These are phyloP conservation scores for Cercospora berteroae DNA, from an alignment of 2,329 filamentous ascomycete genomes.

Conservation along the genomic window DNA sequence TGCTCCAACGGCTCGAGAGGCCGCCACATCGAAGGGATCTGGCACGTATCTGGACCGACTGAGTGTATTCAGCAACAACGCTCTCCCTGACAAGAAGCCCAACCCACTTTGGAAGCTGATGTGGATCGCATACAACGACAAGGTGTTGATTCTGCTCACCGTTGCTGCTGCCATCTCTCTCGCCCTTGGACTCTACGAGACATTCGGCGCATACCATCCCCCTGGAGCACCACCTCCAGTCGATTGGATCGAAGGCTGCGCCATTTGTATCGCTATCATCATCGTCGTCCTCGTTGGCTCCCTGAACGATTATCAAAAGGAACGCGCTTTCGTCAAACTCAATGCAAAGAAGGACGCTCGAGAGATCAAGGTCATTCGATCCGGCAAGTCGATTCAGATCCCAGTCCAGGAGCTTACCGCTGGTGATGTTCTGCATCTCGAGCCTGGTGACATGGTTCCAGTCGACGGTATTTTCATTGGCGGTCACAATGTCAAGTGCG, in stretches of 20 bases:
- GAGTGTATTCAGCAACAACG: slow-evolving; percentile 67
- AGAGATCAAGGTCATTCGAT: slow-evolving; percentile 70
- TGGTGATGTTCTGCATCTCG: slow-evolving; percentile 70
- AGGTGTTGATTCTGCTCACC: slow-evolving; percentile 70
- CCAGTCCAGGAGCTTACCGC: slow-evolving; percentile 69
- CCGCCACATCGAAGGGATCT: slow-evolving; percentile 10
- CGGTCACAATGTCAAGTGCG: slow-evolving; percentile 66
- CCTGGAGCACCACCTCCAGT: slow-evolving; percentile 42
- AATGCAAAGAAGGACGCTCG: slow-evolving; percentile 78
- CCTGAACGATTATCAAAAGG: slow-evolving; percentile 79
- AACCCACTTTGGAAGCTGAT: slow-evolving; percentile 69
- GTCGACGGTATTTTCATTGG: slow-evolving; percentile 68
- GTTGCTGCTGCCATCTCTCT: slow-evolving; percentile 71
- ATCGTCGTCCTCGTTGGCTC: slow-evolving; percentile 75
- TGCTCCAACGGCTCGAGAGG: slow-evolving; percentile 28
- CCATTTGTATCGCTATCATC: slow-evolving; percentile 71
- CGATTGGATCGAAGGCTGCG: slow-evolving; percentile 81
- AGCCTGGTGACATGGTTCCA: slow-evolving; percentile 70
- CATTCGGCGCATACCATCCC: slow-evolving; percentile 50
- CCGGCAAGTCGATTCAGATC: slow-evolving; percentile 66
- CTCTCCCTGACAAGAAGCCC: slow-evolving; percentile 66
- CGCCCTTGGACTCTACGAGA: slow-evolving; percentile 70
- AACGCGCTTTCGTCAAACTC: slow-evolving; percentile 74
- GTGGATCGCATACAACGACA: slow-evolving; percentile 82
- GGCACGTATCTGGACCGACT: slow-evolving; percentile 60